Evolutionary conservation across 495 filamentous ascomycete genomes (phyloP).

Genomic region (Filosporella fistucella): DNA sequence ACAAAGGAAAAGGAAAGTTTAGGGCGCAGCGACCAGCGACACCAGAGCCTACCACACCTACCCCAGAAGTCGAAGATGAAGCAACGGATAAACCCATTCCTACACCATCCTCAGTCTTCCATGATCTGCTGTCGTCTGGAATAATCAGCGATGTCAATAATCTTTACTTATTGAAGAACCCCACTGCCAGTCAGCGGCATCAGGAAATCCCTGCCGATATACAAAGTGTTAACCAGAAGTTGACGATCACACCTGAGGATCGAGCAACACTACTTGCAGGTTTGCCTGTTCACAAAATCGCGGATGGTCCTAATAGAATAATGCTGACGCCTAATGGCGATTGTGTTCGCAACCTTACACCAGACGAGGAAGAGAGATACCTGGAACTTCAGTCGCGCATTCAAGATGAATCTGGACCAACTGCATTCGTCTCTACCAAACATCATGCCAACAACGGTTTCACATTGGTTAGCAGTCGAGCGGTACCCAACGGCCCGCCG

Average conservation of each 20-base stretch:
- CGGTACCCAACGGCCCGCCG: slow-evolving; percentile 50
- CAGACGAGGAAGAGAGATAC: slow-evolving; percentile 73
- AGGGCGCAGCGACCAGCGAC: slow-evolving; percentile 27
- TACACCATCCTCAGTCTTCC: slow-evolving; percentile 29
- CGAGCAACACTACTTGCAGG: slow-evolving; percentile 41
- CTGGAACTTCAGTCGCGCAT: slow-evolving; percentile 66
- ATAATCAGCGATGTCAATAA: slow-evolving; percentile 21
- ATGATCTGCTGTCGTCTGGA: slow-evolving; percentile 27
- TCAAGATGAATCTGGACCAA: slow-evolving; percentile 36
- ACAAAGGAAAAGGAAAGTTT: slow-evolving; percentile 29
- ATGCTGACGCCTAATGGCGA: slow-evolving; percentile 77
- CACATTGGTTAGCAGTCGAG: slow-evolving; percentile 48
- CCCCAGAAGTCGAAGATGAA: slow-evolving; percentile 31
- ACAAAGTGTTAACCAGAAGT: slow-evolving; percentile 33
- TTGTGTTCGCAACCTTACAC: slow-evolving; percentile 68
- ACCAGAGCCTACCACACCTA: slow-evolving; percentile 27
- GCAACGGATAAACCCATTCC: slow-evolving; percentile 29
- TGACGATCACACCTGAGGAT: slow-evolving; percentile 47
- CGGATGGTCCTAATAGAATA: slow-evolving; percentile 42
- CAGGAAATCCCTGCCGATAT: slow-evolving; percentile 29
- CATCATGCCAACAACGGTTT: slow-evolving; percentile 36
- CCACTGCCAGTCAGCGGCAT: slow-evolving; percentile 27
- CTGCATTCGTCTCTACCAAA: slow-evolving; percentile 38
- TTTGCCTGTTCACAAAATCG: slow-evolving; percentile 42
- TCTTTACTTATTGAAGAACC: slow-evolving; percentile 31